phyloP scores from a whole-genome alignment of 2,329 filamentous ascomycete genomes.

The Colletotrichum neosansevieriae region DNA sequence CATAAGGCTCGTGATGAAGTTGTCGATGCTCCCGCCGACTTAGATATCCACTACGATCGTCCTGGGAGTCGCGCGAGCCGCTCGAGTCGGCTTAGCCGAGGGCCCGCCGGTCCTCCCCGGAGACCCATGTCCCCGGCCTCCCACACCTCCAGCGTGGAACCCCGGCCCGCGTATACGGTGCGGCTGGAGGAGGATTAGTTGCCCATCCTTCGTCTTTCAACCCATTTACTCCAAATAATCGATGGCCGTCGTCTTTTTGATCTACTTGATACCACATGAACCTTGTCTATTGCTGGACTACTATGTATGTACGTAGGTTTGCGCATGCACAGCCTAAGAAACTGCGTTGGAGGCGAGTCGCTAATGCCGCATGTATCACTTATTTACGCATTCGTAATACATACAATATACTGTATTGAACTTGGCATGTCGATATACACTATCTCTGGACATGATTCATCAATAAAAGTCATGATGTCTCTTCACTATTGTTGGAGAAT shows the following conservation, averaged over 20 bases:
- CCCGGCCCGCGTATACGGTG: constrained; percentile 14
- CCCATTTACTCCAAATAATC: too few relatives aligned
- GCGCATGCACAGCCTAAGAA: not conserved
- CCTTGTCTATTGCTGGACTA: not conserved
- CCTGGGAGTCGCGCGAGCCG: constrained; percentile 29
- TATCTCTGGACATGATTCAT: too few relatives aligned
- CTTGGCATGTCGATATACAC: too few relatives aligned
- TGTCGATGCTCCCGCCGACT: constrained; percentile 5
- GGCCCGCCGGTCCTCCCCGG: not conserved
- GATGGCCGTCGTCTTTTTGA: too few relatives aligned
- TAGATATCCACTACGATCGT: constrained; percentile 15
- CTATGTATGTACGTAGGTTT: not conserved
- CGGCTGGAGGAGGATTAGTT: constrained; percentile 33
- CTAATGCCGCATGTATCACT: too few relatives aligned
- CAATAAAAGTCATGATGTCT: too few relatives aligned
- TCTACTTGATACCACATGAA: constrained; percentile 5
- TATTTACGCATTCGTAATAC: not conserved
- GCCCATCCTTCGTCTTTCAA: not conserved
- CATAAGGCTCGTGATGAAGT: constrained; percentile 29
- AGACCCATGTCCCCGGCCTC: constrained; percentile 4
- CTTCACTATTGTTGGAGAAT: too few relatives aligned
- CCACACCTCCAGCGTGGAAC: not conserved
- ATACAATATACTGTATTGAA: too few relatives aligned
- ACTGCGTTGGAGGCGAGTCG: too few relatives aligned
- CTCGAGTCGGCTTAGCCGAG: constrained; percentile 29